Evolutionary conservation across 2,329 filamentous ascomycete genomes (phyloP), one percentile per base, ranked within the genome.

Genomic region (Teratosphaeria zuluensis): DNA sequence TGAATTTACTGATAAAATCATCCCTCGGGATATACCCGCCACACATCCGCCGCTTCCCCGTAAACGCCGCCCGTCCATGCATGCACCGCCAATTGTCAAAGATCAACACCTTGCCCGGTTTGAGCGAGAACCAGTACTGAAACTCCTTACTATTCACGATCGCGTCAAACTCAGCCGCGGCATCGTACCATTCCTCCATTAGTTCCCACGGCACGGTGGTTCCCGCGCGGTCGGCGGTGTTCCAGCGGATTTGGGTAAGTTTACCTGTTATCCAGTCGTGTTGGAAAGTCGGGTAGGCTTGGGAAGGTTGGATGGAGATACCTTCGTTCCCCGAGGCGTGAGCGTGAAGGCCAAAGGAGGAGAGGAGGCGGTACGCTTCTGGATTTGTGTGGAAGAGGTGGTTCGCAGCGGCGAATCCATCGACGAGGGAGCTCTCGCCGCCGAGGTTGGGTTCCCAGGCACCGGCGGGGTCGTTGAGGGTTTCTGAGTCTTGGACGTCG

Each of bases 11-110:
- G 61, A 89, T 78, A 64, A 86, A 95, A 71, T 95, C 90, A 65
- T 95, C 90, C 35, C 84, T 83, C 65, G 87, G 89, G 64, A 90
- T 87, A 68, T 97, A 97, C 9, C 84, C 92, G 60, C 94, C 94
- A 72, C 92, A 96, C 69, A 99, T 89, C 64, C 92, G 85, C 64
- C 94, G 80, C 69, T 88, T 84, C 1, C 94, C 94, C 5, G 85
- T 87, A 69, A 97, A 99, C 0, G 83, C 83, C 56, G 85, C 85
- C 66, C 94, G 80, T 1, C 92, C 94, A 73, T 99, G 94, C 65
- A 97, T 76, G 35, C 96, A 88, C 60, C 94, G 83, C 91, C 92
- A 96, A 69, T 99, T 97, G 71, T 99, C 90, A 72, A 99, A 96
- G 53, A 97, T 85, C 58, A 96, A 69, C 5, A 90, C 81, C 56